These are phyloP conservation scores for Polytolypa hystricis DNA, from an alignment of 2,329 filamentous ascomycete genomes.

Conservation along the genomic window DNA sequence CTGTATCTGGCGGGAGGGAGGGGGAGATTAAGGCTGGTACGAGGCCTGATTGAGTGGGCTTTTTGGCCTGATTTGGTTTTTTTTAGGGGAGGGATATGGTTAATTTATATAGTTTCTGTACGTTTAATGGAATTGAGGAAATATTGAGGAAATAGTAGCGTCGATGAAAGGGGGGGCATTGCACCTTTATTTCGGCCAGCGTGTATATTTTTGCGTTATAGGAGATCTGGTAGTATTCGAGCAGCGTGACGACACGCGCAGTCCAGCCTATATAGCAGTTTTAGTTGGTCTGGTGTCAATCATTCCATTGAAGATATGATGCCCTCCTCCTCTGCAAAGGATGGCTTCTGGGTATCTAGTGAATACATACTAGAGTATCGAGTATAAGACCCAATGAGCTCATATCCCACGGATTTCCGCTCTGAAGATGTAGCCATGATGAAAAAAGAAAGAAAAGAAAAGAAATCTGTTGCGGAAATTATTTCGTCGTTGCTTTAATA, in stretches of 20 bases:
- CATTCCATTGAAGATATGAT: too few species aligned
- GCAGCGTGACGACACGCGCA: conserved; percentile 21
- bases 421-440: conserved; percentile 1
- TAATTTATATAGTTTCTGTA: neutral
- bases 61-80: conserved; percentile 12
- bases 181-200: conserved; percentile 16
- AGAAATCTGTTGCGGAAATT: too few species aligned
- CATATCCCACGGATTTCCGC: conserved; percentile 14
- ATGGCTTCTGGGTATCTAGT: too few species aligned
- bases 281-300: neutral
- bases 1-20: conserved; percentile 13
- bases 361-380: conserved; percentile 23
- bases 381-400: conserved; percentile 21
- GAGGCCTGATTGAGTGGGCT: conserved; percentile 19
- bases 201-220: conserved; percentile 17
- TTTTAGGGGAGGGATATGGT: neutral
- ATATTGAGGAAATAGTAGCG: neutral
- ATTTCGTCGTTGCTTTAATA: too few species aligned
- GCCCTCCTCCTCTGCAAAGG: too few species aligned
- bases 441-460: neutral
- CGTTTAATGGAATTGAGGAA: neutral
- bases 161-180: neutral
- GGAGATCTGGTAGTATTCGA: conserved; percentile 26
- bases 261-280: conserved; percentile 22
- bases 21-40: conserved; percentile 20